Conservation (phyloP, 371 early-diverging fungal species). For the Dichotomocladium elegans region DNA sequence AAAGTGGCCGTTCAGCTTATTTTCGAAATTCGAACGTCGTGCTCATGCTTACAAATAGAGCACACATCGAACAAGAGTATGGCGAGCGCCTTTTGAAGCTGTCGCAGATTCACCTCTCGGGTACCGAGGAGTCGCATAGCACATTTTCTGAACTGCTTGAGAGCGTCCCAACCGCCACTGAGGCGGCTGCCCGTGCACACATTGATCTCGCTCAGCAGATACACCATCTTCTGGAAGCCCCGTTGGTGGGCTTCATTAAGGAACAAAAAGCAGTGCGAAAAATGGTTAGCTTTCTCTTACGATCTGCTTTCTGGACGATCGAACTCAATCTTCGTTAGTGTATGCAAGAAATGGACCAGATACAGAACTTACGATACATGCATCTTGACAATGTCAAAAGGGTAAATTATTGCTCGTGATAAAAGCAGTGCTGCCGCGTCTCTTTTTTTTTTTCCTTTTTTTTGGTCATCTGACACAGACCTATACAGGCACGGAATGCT, state of each 20-base stretch:
- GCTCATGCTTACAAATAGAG: neutral
- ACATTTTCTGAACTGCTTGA: slow-evolving; percentile 18
- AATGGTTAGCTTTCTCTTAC: slow-evolving; percentile 17
- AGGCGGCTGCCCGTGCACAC: slow-evolving; percentile 24
- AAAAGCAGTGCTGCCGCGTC: too few relatives aligned
- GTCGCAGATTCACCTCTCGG: slow-evolving; percentile 16
- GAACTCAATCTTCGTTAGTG: slow-evolving; percentile 3
- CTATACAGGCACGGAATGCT: neutral
- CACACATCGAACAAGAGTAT: slow-evolving; percentile 24
- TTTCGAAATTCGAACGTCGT: neutral
- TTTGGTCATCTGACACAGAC: too few relatives aligned
- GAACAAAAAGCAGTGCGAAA: slow-evolving; percentile 20
- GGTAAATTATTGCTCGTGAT: neutral
- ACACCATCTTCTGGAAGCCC: slow-evolving; percentile 18
- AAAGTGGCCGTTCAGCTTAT: neutral
- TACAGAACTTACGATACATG: slow-evolving; percentile 11
- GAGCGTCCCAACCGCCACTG: slow-evolving; percentile 19
- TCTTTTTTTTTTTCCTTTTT: too few relatives aligned
- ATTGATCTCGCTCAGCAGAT: slow-evolving; percentile 28
- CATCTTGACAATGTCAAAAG: slow-evolving; percentile 15
- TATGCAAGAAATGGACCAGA: slow-evolving; percentile 7
- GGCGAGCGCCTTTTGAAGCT: slow-evolving; percentile 18
- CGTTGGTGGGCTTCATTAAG: slow-evolving; percentile 17
- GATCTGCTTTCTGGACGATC: too few relatives aligned
- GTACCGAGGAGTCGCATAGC: slow-evolving; percentile 10